These are phyloP conservation scores for Clonostachys solani DNA, from an alignment of 2,329 filamentous ascomycete genomes.

Conservation along the genomic window DNA sequence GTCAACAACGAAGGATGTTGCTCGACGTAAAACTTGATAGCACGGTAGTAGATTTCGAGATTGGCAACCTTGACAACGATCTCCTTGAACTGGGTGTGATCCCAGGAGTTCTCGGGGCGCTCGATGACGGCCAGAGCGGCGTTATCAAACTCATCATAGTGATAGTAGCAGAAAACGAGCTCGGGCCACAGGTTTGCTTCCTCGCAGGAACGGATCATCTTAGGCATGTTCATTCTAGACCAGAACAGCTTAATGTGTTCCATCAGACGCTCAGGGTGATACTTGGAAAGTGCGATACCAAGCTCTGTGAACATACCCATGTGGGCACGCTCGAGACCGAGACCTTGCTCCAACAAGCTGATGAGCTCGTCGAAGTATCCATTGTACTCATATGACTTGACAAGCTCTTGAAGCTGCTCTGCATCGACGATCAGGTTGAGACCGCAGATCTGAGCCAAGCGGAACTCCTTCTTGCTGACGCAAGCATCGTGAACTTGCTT, in stretches of 20 bases:
- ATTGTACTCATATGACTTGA: constrained; percentile 94
- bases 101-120: constrained; percentile 94
- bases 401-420: constrained; percentile 86
- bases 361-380: constrained; percentile 99
- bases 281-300: constrained; percentile 88
- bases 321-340: constrained; percentile 86
- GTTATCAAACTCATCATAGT: constrained; percentile 98
- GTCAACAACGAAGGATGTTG: constrained; percentile 94
- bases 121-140: constrained; percentile 97
- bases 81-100: constrained; percentile 99
- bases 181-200: constrained; percentile 97
- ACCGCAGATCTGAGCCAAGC: constrained; percentile 96
- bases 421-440: constrained; percentile 97
- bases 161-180: constrained; percentile 94
- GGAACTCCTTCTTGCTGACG: constrained; percentile 97
- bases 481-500: constrained; percentile 97
- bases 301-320: constrained; percentile 97
- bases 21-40: constrained; percentile 94
- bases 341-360: constrained; percentile 84
- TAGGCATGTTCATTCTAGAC: constrained; percentile 95
- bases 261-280: constrained; percentile 94
- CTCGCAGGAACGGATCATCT: constrained; percentile 91
- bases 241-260: constrained; percentile 99
- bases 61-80: constrained; percentile 97
- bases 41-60: constrained; percentile 97